These are phyloP conservation scores for Hygrocybe coccinea DNA, from an alignment of 768 basidiomycete species.

Conservation along the genomic window DNA sequence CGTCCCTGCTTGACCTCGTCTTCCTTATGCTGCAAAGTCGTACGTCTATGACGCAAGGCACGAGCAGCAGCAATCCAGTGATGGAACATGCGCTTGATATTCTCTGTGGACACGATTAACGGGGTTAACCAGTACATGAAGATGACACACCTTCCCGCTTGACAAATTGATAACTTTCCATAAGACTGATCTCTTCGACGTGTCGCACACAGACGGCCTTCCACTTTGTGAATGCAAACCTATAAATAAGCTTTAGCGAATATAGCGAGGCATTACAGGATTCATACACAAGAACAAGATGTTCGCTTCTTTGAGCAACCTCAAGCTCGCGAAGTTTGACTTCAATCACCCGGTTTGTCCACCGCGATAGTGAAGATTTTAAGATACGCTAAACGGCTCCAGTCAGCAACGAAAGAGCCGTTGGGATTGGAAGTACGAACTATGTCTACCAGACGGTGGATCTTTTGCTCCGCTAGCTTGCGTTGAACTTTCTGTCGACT, in stretches of 20 bases:
- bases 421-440: conserved; percentile 24
- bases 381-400: conserved; percentile 44
- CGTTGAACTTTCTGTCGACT: conserved; percentile 36
- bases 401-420: background rate
- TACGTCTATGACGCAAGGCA: conserved; percentile 55
- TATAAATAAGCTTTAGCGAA: conserved; percentile 23
- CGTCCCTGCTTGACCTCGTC: conserved; percentile 52
- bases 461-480: conserved; percentile 41
- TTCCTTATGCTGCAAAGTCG: conserved; percentile 55
- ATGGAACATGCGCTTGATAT: conserved; percentile 59
- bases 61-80: conserved; percentile 65
- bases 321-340: conserved; percentile 72
- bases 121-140: background rate
- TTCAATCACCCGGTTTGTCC: conserved; percentile 72
- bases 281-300: conserved; percentile 31
- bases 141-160: conserved; percentile 62
- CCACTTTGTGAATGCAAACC: conserved; percentile 66
- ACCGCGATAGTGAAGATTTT: conserved; percentile 44
- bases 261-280: background rate
- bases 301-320: conserved; percentile 42
- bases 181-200: conserved; percentile 66
- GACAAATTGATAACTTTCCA: conserved; percentile 79
- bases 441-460: conserved; percentile 37
- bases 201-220: conserved; percentile 55
- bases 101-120: conserved; percentile 41